Evolutionary conservation across 768 basidiomycete species (phyloP).

Genomic region (Auriscalpium vulgare): DNA sequence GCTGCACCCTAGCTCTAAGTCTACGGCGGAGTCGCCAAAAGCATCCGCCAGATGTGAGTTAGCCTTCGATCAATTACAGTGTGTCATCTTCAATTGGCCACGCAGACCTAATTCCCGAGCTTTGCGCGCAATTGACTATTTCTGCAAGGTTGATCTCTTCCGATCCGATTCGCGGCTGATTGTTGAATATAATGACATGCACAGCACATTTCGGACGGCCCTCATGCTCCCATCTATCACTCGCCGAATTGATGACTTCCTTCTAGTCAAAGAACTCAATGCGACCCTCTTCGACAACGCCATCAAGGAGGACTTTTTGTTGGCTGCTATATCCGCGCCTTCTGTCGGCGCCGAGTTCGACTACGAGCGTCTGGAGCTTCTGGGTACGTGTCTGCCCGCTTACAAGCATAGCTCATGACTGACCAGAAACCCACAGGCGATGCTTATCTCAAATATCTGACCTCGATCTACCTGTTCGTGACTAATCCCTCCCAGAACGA

Average conservation of each 20-base stretch:
- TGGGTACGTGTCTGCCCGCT: constrained; percentile 38
- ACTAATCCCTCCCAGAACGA: constrained; percentile 57
- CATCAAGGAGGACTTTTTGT: constrained; percentile 54
- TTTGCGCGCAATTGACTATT: constrained; percentile 63
- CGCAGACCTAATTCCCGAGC: constrained; percentile 77
- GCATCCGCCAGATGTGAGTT: constrained; percentile 53
- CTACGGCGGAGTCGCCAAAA: constrained; percentile 29
- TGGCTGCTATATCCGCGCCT: constrained; percentile 61
- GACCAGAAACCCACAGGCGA: constrained; percentile 43
- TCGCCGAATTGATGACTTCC: constrained; percentile 61
- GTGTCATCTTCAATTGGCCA: constrained; percentile 1
- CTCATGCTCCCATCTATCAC: constrained; percentile 69
- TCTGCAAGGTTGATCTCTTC: constrained; percentile 51
- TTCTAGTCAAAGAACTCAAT: constrained; percentile 76
- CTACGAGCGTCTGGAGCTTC: constrained; percentile 79
- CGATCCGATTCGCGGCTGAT: background rate
- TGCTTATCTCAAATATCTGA: constrained; percentile 74
- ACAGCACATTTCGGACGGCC: constrained; percentile 59
- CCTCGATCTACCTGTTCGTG: constrained; percentile 68
- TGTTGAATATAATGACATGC: background rate
- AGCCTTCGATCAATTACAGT: constrained; percentile 10
- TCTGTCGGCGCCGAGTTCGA: constrained; percentile 62
- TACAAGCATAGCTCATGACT: background rate
- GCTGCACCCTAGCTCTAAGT: constrained; percentile 46
- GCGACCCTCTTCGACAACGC: constrained; percentile 52